Base-by-base conservation (phyloP, 225 moss, liverwort and hornwort genomes). In the Lunularia cruciata region DNA sequence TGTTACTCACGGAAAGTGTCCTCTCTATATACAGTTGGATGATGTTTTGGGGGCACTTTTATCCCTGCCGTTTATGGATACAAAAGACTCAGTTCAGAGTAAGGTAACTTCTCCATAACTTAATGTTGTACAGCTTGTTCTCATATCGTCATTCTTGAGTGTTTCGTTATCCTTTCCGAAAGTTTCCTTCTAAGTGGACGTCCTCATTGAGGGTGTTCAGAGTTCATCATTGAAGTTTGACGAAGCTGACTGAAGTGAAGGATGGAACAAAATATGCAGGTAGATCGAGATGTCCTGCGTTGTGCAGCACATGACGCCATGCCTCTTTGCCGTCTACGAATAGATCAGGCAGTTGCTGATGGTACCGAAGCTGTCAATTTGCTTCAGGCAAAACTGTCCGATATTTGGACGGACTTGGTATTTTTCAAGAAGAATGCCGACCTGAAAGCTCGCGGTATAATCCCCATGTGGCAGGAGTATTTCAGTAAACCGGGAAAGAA, bases 1-100 rank as follows among this genome's bases (percentile, higher is more conserved):
- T n/a, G n/a, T n/a, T n/a, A n/a, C n/a, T n/a, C n/a, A n/a, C n/a
- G n/a, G n/a, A n/a, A 43, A 7, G 43, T 43, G 43, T 43, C 43
- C n/a, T n/a, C 27, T 56, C 26, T 28, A 13, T 52, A 37, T 27
- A n/a, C 72, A 83, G 83, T 70, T 83, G 62, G 83, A 83, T 49
- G 83, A 83, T 67, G 79, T 72, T 66, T 43, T 83, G 67, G 79
- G 70, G 64, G 76, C 79, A 45, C 57, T 83, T 48, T 48, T 79
- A 14, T 79, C 79, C 14, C 68, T 83, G 65, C 83, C 83, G 23
- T 83, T 83, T 47, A 83, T 83, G 83, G 79, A 83, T 71, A 79
- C 83, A 3, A 83, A 79, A 55, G 79, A 77, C 57, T 61, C 76
- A 43, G 74, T 71, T 14, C 83, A 83, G 34, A 76, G 63, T 54